Base-by-base conservation (phyloP, 148 eudicot genomes). In the Persicaria maculosa region DNA sequence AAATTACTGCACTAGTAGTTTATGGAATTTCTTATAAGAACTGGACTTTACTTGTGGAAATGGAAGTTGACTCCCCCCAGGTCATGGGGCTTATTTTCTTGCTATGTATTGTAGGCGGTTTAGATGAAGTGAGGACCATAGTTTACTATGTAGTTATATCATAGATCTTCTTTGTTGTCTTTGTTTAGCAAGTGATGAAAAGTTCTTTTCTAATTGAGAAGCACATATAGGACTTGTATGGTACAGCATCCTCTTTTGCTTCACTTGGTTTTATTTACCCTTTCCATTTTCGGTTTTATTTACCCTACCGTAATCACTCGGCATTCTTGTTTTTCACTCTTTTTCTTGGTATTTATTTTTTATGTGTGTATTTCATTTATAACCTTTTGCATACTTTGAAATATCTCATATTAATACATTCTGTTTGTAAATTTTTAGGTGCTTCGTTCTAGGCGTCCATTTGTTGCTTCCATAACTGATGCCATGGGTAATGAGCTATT, bases 401-500 rank as follows among this genome's bases (percentile, higher is more conserved):
- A 48, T 8, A 57, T 36, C 10, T 65, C 15, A 65, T 65, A 15
- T 9, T 43, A 46, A 6, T 65, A 17, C 44, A 14, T 65, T 9
- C 6, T 65, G 47, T 65, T 80, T 47, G 78, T 76, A 17, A 74
- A 70, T 50, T 75, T 88, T 83, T 92, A 95, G 99, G 80, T 95
- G 83, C 91, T 95, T 77, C 97, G 97, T 44, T 43, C 50, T 44
- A 84, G 99, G 74, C 97, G 99, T 47, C 99, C 99, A 71, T 95
- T 95, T 72, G 81, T 88, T 72, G 96, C 99, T 17, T 75, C 75
- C 77, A 88, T 95, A 78, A 90, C 90, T 68, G 92, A 95, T 88
- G 96, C 86, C 57, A 68, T 80, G 80, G 97, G 99, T 44, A 92
- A 84, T 72, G 97, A 90, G 81, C 84, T 95, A 73, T 95, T 95